These are phyloP conservation scores for Rhododendron mucronatum DNA, from an alignment of 148 eudicot species.

Conservation along the genomic window DNA sequence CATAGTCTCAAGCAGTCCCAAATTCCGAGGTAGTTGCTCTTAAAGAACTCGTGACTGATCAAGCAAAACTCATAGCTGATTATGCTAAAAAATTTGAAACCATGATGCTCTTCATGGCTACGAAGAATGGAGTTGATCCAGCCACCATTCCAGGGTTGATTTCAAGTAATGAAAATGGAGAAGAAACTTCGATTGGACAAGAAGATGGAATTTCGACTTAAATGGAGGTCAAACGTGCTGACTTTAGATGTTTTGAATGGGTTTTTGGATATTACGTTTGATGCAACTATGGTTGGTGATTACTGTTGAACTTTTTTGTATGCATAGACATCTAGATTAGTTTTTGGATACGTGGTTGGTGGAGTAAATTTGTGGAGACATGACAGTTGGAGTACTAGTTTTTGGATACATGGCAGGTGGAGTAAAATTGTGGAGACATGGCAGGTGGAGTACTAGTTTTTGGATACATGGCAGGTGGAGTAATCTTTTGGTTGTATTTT, in stretches of 20 bases:
- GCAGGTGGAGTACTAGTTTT: not conserved
- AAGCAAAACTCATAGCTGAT: too few species aligned
- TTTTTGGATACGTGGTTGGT: too few species aligned
- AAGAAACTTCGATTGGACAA: not conserved
- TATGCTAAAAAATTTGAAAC: not conserved
- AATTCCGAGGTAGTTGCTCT: not conserved
- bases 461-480: too few species aligned
- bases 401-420: not conserved
- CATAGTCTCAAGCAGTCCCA: not conserved
- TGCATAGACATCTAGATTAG: not conserved
- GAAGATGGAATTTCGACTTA: not conserved
- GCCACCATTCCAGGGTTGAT: not conserved
- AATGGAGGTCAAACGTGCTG: too few species aligned
- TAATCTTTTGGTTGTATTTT: too few species aligned
- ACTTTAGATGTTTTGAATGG: too few species aligned
- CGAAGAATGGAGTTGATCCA: not conserved
- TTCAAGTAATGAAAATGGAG: not conserved
- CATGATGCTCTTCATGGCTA: not conserved
- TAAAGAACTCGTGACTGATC: not conserved
- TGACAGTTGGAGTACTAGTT: not conserved
- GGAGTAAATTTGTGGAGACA: too few species aligned
- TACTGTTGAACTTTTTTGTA: not conserved
- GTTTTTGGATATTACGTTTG: too few species aligned
- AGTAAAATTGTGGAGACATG: not conserved
- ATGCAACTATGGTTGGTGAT: too few species aligned